These are phyloP conservation scores for Phytophthora rubi DNA, from an alignment of 352 stramenopile genomes.

Conservation along the genomic window DNA sequence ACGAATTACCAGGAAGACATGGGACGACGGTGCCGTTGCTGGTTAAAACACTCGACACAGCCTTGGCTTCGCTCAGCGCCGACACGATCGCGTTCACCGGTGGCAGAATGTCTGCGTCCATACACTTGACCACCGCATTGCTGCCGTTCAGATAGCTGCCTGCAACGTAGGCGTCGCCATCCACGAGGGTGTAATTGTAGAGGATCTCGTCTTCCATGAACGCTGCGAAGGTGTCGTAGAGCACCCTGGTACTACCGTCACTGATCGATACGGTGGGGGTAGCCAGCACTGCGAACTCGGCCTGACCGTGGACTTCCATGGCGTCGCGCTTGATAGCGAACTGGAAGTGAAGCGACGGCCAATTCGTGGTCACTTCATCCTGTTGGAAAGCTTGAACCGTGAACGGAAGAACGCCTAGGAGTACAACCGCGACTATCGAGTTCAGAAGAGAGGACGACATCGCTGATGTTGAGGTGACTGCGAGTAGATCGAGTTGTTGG, in stretches of 20 bases:
- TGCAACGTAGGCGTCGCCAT: constrained; percentile 32
- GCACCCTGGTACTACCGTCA: constrained; percentile 20
- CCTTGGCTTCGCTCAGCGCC: constrained; percentile 21
- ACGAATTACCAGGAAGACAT: constrained; percentile 33
- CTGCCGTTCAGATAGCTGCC: constrained; percentile 8
- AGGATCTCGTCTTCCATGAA: constrained; percentile 28
- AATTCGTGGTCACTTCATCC: constrained; percentile 7
- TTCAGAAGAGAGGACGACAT: neutral
- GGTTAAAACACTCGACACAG: constrained; percentile 16
- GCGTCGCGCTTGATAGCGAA: constrained; percentile 42
- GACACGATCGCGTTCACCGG: constrained; percentile 35
- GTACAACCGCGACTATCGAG: constrained; percentile 5
- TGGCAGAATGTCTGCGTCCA: constrained; percentile 27
- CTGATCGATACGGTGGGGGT: constrained; percentile 26
- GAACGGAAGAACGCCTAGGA: constrained; percentile 6
- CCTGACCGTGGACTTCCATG: constrained; percentile 37
- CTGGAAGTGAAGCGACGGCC: constrained; percentile 34
- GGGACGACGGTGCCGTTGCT: constrained; percentile 20
- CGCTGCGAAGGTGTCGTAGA: constrained; percentile 39
- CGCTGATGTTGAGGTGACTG: neutral
- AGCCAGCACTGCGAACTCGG: constrained; percentile 39
- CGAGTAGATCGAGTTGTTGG: neutral
- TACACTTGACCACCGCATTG: constrained; percentile 9
- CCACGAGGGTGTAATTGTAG: constrained; percentile 39
- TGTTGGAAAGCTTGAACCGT: neutral